These are phyloP conservation scores for Mitragyna speciosa DNA, from an alignment of 257 asterid genomes.

Conservation along the genomic window DNA sequence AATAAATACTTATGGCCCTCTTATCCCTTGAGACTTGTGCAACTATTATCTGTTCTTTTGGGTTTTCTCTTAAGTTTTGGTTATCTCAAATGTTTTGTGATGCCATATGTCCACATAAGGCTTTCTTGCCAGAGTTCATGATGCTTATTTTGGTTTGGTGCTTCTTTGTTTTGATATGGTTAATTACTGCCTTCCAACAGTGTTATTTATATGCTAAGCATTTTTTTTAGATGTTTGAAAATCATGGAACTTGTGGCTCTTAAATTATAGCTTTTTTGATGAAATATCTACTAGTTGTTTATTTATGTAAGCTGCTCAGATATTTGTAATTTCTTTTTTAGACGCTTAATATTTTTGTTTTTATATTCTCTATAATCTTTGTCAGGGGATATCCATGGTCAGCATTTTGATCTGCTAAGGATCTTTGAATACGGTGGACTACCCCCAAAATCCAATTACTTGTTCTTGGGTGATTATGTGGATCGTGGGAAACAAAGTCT, in stretches of 20 bases:
- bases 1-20: background rate
- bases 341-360: constrained; percentile 6
- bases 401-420: constrained; percentile 72
- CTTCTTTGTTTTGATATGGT: background rate
- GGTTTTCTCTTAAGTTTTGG: background rate
- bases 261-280: no score
- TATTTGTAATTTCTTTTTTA: background rate
- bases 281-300: background rate
- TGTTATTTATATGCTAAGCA: background rate
- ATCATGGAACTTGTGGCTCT: background rate
- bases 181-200: background rate
- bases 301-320: background rate
- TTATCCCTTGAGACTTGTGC: no score
- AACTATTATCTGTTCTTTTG: background rate
- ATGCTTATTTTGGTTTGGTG: background rate
- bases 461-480: constrained; percentile 77
- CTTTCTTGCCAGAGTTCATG: background rate
- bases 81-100: background rate
- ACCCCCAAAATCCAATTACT: constrained; percentile 70
- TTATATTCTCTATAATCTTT: constrained; percentile 8
- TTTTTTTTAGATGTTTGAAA: background rate
- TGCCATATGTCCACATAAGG: background rate
- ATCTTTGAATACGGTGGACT: constrained; percentile 72
- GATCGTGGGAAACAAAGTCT: constrained; percentile 87
- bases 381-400: constrained; percentile 83